These are phyloP conservation scores for Tetraselmis chui DNA, from an alignment of 139 green algal genomes.

Conservation along the genomic window DNA sequence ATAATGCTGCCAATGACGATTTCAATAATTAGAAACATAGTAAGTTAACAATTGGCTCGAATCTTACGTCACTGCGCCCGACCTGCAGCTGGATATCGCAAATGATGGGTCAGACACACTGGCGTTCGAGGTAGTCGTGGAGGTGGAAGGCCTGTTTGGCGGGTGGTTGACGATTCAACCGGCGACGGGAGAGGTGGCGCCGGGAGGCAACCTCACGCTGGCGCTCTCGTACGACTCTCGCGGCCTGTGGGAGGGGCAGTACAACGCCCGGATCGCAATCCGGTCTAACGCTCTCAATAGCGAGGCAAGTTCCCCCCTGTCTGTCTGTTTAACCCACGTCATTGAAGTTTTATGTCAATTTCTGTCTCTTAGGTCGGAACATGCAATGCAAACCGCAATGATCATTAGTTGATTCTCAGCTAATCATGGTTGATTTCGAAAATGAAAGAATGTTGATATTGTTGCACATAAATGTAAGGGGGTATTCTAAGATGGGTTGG, in stretches of 20 bases:
- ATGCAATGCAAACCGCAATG: not conserved
- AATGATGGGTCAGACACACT: not conserved
- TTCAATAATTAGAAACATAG: too few relatives aligned
- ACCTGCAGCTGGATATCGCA: not conserved
- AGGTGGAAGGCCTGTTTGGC: not conserved
- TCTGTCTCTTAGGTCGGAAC: not conserved
- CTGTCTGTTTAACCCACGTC: not conserved
- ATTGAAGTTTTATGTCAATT: not conserved
- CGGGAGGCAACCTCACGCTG: not conserved
- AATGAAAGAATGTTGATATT: not conserved
- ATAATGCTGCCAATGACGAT: too few relatives aligned
- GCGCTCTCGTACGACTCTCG: not conserved
- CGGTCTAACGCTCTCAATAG: not conserved
- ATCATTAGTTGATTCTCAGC: not conserved
- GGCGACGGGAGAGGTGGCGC: not conserved
- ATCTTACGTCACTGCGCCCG: too few relatives aligned
- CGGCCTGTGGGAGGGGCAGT: not conserved
- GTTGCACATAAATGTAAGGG: not conserved
- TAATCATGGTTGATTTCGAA: not conserved
- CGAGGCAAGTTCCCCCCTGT: not conserved
- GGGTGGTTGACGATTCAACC: not conserved
- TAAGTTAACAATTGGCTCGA: too few relatives aligned
- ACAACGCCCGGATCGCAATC: not conserved
- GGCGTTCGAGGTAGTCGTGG: not conserved
- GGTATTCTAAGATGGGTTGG: not conserved